Conservation (phyloP, 805 yeast species). For the Candida cerambycidarum region DNA sequence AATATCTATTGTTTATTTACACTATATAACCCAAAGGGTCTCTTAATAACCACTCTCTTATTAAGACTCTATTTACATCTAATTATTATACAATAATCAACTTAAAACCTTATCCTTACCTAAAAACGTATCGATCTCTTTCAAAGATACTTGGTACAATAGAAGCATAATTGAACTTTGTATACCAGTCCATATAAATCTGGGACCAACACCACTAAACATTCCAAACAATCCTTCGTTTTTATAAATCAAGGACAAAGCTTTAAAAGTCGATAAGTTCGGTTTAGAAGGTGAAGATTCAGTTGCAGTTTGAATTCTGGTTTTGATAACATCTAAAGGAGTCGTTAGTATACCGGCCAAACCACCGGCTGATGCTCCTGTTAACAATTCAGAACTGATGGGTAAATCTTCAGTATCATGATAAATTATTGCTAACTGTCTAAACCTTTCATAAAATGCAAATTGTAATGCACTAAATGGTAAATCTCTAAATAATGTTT, state of each 20-base stretch:
- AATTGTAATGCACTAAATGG: conserved; percentile 96
- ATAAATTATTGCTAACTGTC: conserved; percentile 55
- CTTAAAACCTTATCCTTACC: conserved; percentile 9
- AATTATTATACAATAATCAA: conserved; percentile 5
- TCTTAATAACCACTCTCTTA: too few relatives aligned
- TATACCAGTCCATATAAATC: conserved; percentile 93
- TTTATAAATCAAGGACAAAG: conserved; percentile 48
- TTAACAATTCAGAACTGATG: conserved; percentile 61
- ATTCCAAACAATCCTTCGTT: conserved; percentile 78
- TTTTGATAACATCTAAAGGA: conserved; percentile 88
- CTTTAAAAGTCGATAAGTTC: conserved; percentile 27
- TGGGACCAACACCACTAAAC: conserved; percentile 94
- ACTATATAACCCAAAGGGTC: too few relatives aligned
- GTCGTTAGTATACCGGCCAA: conserved; percentile 87
- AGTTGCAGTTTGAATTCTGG: conserved; percentile 90
- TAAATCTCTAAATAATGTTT: conserved; percentile 86
- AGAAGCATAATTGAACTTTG: conserved; percentile 94
- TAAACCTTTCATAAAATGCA: conserved; percentile 87
- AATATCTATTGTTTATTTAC: too few relatives aligned
- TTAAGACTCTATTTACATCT: conserved; percentile 1
- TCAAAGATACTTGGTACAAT: conserved; percentile 76
- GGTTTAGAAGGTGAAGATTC: conserved; percentile 14
- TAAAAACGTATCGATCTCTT: conserved; percentile 32
- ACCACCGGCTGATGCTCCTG: conserved; percentile 97
- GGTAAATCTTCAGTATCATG: conserved; percentile 47